A percentile compares a stretch with the other conserved stretches of the same genome.
Evolutionary conservation across 805 yeast genomes (phyloP).

Genomic region (Brettanomyces nanus): DNA sequence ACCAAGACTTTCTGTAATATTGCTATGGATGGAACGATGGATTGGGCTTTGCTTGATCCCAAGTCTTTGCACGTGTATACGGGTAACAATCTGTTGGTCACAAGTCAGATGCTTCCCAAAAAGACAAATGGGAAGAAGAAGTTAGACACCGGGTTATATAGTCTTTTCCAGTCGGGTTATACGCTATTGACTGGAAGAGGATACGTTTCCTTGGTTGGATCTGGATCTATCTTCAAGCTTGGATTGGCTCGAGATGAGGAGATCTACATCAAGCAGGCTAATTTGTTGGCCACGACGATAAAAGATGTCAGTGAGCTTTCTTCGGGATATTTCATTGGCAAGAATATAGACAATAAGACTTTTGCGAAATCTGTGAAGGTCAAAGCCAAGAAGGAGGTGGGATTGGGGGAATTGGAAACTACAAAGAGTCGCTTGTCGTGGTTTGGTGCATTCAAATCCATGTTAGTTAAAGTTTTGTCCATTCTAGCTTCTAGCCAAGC

Average conservation of each 20-base stretch:
- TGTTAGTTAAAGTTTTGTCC: slow-evolving; percentile 5
- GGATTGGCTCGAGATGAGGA: slow-evolving; percentile 38
- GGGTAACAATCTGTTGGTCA: slow-evolving; percentile 42
- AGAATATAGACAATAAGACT: slow-evolving; percentile 9
- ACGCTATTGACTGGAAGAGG: slow-evolving; percentile 51
- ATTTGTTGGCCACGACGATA: slow-evolving; percentile 43
- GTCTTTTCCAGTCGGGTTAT: slow-evolving; percentile 33
- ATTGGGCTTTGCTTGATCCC: slow-evolving; percentile 51
- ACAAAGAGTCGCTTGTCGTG: slow-evolving; percentile 1
- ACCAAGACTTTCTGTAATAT: slow-evolving; percentile 36
- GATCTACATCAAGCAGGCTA: slow-evolving; percentile 35
- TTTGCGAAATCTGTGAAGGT: not conserved
- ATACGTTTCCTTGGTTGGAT: slow-evolving; percentile 43
- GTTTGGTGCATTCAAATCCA: not conserved
- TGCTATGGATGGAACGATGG: slow-evolving; percentile 47
- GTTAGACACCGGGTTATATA: slow-evolving; percentile 32
- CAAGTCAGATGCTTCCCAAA: slow-evolving; percentile 31
- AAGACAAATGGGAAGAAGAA: slow-evolving; percentile 26
- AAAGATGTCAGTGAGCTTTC: slow-evolving; percentile 38
- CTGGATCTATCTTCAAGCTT: slow-evolving; percentile 45
- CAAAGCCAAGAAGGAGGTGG: not conserved
- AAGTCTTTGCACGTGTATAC: slow-evolving; percentile 41
- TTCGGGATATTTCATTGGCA: slow-evolving; percentile 13
- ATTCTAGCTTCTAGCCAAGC: not conserved
- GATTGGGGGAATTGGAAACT: not conserved